phyloP scores from a whole-genome alignment of 352 stramenopile genomes.

The Phytophthora hibernalis region DNA sequence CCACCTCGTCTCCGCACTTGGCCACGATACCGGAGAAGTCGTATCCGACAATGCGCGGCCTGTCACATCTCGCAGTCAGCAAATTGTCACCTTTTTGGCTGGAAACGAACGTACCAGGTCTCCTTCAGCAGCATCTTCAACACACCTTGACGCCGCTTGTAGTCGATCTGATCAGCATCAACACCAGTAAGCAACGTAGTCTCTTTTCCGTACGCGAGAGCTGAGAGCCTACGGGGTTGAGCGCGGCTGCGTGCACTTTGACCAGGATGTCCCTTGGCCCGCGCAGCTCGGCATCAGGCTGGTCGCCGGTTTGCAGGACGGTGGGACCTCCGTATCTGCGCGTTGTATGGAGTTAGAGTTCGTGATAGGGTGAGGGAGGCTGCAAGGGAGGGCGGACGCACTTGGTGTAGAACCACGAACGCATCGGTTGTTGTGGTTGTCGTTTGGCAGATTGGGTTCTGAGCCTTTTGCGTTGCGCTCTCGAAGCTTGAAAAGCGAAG shows the following conservation, averaged over 20 bases:
- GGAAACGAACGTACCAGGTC: constrained; percentile 39
- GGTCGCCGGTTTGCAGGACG: constrained; percentile 66
- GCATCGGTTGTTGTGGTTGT: constrained; percentile 43
- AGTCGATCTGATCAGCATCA: constrained; percentile 63
- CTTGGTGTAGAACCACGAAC: constrained; percentile 83
- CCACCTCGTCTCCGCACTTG: constrained; percentile 60
- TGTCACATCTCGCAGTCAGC: constrained; percentile 23
- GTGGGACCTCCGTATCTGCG: constrained; percentile 63
- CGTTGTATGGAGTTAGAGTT: constrained; percentile 4
- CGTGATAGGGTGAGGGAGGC: background rate
- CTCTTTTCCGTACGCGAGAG: too few species aligned
- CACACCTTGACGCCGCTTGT: constrained; percentile 78
- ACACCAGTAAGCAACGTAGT: background rate
- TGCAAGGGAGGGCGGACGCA: constrained; percentile 20
- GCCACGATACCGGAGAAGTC: constrained; percentile 74
- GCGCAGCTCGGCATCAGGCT: constrained; percentile 56
- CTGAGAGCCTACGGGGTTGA: constrained; percentile 59
- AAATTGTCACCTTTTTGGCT: background rate
- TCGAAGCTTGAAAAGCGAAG: too few species aligned
- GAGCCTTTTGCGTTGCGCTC: too few species aligned
- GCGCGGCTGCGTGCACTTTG: constrained; percentile 62
- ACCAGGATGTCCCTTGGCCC: constrained; percentile 68
- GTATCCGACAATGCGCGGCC: constrained; percentile 75
- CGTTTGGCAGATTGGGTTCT: too few species aligned
- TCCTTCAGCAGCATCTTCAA: constrained; percentile 67